Evolutionary conservation across 352 stramenopile species (phyloP), one percentile per base, ranked within the genome.

Genomic region (Globisporangium okanoganense): DNA sequence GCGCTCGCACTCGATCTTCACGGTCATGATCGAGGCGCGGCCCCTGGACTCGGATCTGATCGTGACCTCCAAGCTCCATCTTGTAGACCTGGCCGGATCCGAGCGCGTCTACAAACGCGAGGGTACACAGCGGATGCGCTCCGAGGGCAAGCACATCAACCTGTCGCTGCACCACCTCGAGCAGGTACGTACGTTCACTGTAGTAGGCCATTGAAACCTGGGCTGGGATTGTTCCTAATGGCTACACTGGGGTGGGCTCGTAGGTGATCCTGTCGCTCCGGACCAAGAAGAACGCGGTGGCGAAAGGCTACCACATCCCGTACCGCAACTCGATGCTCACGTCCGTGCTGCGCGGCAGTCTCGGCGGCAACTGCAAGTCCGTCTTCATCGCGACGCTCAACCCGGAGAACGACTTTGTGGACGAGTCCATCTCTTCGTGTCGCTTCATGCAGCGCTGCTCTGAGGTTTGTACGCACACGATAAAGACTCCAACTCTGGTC

Each of bases 271-370:
- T 98, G 35, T 97, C 96, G 16, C 73, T 99, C 27, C 82, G 97
- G 36, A 85, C 92, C 69, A 75, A 79, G 50, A 66, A 70, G 14
- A 85, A 81, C 41, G 49, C 63, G 20, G 66, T 85, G 13, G 62
- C 74, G 4, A 86, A 72, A 29, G 65, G 64, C 2, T 85, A 81
- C 47, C 96, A 98, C 65, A 82, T 98, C 47, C 96, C 96, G 6
- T 99, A 99, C 67, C 83, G 96, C 33, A 98, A 99, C 69, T 97
- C 87, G 35, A 98, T 98, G 92, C 95, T 99, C 73, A 99, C 96
- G 45, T 97, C 90, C 2, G 93, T 99, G 2, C 69, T 99, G 22
- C 80, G 95, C 20, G 96, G 98, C 36, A 96, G 75, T 56, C 75
- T 99, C 7, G 96, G 96, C 8, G 96, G 95, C 35, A 99, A 99